Percentiles rank a stretch among this genome's conserved stretches.
Conservation (phyloP, 305 asterid genomes). For the Fraxinus ornus region DNA sequence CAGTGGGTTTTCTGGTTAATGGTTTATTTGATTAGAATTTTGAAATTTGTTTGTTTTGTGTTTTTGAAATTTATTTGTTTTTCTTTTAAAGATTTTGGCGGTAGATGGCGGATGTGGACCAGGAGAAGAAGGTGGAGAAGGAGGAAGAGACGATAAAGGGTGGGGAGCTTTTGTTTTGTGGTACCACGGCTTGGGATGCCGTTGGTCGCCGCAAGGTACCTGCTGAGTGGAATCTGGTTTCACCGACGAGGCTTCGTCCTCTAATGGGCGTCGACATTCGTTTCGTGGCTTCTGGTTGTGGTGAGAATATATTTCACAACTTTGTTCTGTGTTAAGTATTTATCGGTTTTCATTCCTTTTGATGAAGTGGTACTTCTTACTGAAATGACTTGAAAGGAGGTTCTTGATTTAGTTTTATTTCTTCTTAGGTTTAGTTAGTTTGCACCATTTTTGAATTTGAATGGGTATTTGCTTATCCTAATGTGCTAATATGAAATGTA, state of each 20-base stretch:
- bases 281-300: conserved; percentile 85
- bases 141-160: conserved; percentile 48
- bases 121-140: conserved; percentile 49
- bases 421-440: conserved; percentile 8
- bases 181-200: conserved; percentile 81
- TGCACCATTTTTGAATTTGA: background rate
- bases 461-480: conserved; percentile 9
- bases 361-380: conserved; percentile 8
- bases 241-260: conserved; percentile 88
- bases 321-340: background rate
- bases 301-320: conserved; percentile 31
- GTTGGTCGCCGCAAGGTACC: conserved; percentile 74
- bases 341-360: background rate
- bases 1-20: conserved; percentile 34
- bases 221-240: conserved; percentile 67
- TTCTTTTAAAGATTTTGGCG: conserved; percentile 26
- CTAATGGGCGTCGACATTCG: conserved; percentile 78
- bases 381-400: background rate
- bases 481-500: conserved; percentile 36
- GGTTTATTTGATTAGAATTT: background rate
- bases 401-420: conserved; percentile 4
- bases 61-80: conserved; percentile 25
- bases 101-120: conserved; percentile 65
- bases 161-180: conserved; percentile 90
- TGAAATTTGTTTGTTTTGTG: background rate